Conservation (phyloP, 495 filamentous ascomycete species). For the Diplogelasinospora grovesii region DNA sequence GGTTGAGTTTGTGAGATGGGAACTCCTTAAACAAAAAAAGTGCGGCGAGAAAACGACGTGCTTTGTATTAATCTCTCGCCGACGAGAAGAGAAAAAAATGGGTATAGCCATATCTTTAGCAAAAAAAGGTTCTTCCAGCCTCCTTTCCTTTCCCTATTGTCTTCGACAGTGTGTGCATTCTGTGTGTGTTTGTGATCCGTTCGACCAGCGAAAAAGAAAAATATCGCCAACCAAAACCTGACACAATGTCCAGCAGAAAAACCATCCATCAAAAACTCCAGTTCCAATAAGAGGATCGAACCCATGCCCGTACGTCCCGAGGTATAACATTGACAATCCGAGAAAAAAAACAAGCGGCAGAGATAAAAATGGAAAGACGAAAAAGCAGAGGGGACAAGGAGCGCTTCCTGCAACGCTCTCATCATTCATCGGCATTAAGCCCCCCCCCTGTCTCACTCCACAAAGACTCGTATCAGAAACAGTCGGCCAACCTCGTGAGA, state of each 20-base stretch:
- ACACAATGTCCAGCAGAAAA: too few species aligned
- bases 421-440: conserved; percentile 31
- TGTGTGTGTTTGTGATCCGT: conserved; percentile 3
- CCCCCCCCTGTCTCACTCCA: conserved; percentile 29
- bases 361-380: conserved; percentile 15
- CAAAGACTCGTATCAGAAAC: conserved; percentile 32
- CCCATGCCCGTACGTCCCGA: too few species aligned
- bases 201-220: conserved; percentile 21
- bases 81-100: conserved; percentile 4
- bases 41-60: conserved; percentile 15
- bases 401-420: conserved; percentile 13
- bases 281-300: too few species aligned
- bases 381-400: conserved; percentile 20
- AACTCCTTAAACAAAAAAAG: conserved; percentile 4
- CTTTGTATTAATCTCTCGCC: conserved; percentile 7
- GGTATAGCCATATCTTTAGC: too few species aligned
- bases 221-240: conserved; percentile 17
- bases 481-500: conserved; percentile 45
- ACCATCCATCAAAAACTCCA: too few species aligned
- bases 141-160: conserved; percentile 1
- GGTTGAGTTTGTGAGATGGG: conserved; percentile 6
- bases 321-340: conserved; percentile 16
- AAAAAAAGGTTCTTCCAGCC: too few species aligned
- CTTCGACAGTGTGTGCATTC: too few species aligned
- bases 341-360: conserved; percentile 14